Evolutionary conservation across 805 yeast genomes (phyloP), one percentile per base, ranked within the genome.

Genomic region (Ogataea haglerorum): DNA sequence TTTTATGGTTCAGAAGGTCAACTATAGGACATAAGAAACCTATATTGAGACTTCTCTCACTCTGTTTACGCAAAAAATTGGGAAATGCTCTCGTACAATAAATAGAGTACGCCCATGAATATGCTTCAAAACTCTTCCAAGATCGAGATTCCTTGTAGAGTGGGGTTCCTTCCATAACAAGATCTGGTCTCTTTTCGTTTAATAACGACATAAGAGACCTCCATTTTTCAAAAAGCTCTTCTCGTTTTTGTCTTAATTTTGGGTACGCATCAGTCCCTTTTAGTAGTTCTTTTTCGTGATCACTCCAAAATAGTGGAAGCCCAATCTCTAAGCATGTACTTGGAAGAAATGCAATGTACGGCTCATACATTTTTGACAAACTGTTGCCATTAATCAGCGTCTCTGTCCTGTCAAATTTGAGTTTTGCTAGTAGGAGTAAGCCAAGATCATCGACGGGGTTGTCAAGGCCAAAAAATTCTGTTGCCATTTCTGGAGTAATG

Each of bases 31-130:
- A 59, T 29, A 89, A 62, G 60, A 89, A 80, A 6, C 85, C 87
- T 45, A 73, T 75, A 28, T 63, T 61, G 1, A 36, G 32, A n/a
- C 47, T 27, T 10, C 33, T 58, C 15, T 59, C 49, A 7, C 60
- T 58, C 10, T 54, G 43, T 14, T 67, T 67, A n/a, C 78, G 48
- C n/a, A 88, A 54, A 28, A 85, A 61, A 36, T 76, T 72, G 1
- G 96, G 96, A 56, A 90, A 90, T 0, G 93, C 84, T 47, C 97
- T 72, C 1, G 95, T 81, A 9, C 80, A 72, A 47, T 85, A 72
- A 10, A 86, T 82, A 33, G 76, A 68, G 30, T 74, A 65, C 0
- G 95, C 78, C 96, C 96, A 90, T 5, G 83, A 55, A 56, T 81
- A 89, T 5, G 78, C 80, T 0, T 78, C 67, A 51, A 85, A 83